phyloP scores from a whole-genome alignment of 768 basidiomycete species.

The Suillus subaureus region DNA sequence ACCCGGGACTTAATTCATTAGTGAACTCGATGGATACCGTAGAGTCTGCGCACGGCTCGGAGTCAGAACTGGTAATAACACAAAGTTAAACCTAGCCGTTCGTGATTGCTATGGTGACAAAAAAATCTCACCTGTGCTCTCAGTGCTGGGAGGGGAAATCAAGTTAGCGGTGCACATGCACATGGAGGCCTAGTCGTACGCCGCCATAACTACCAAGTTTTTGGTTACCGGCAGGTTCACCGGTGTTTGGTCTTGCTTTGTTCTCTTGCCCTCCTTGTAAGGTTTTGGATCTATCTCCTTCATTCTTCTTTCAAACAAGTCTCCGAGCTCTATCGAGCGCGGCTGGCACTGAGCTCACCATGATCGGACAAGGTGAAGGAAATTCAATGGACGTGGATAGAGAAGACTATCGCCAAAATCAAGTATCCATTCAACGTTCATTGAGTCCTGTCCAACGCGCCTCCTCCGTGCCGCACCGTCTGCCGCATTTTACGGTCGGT shows the following conservation, averaged over 20 bases:
- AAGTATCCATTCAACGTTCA: slow-evolving; percentile 14
- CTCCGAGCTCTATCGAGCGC: slow-evolving; percentile 7
- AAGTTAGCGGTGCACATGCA: neutral
- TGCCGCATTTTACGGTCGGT: slow-evolving; percentile 52
- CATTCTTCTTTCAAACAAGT: slow-evolving; percentile 10
- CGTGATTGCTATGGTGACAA: slow-evolving; percentile 5
- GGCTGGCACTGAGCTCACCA: slow-evolving; percentile 8
- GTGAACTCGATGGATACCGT: neutral
- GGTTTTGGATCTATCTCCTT: slow-evolving; percentile 4
- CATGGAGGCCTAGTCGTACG: neutral
- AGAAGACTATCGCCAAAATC: slow-evolving; percentile 13
- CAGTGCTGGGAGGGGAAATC: neutral
- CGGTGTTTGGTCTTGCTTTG: slow-evolving; percentile 9
- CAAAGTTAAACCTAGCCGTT: neutral
- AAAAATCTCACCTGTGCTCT: slow-evolving; percentile 4
- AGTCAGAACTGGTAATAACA: neutral
- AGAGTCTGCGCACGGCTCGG: neutral
- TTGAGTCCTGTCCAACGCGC: slow-evolving; percentile 28
- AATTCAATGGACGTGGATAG: slow-evolving; percentile 32
- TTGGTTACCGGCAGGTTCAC: neutral
- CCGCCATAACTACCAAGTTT: neutral
- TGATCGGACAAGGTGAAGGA: slow-evolving; percentile 24
- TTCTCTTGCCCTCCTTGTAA: slow-evolving; percentile 2
- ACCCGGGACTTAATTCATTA: neutral
- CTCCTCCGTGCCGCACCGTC: slow-evolving; percentile 35